Evolutionary conservation across 1,139 yeast species (phyloP), one percentile per base, ranked within the genome.

Genomic region (Blastobotrys aristatus): DNA sequence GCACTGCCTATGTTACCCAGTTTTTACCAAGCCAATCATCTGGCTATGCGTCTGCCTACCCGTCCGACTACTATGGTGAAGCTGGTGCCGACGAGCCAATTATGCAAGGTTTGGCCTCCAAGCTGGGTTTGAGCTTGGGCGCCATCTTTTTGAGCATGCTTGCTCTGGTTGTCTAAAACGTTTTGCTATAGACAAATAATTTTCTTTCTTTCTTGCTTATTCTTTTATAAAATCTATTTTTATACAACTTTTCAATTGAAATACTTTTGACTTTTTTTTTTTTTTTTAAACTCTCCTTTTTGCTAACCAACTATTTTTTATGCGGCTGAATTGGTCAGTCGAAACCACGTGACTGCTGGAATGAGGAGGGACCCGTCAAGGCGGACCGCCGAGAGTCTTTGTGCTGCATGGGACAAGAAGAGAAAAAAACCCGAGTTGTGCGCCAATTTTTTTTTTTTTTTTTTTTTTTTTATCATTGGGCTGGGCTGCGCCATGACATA

Each of bases 1-100:
- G n/a, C 24, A 39, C 29, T 31, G 43, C 34, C 2, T n/a, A 24
- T 20, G 29, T n/a, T 31, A 31, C 43, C 11, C 38, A 34, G n/a
- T 34, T 20, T 13, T 34, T 34, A 13, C 24, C 38, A 24, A 24
- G 8, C 27, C 27, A 18, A 16, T 7, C 37, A 8, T 7, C 17
- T 17, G 22, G 4, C 11, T 30, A 30, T 30, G 26, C 38, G n/a
- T 20, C 38, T 16, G 38, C 26, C 11, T 17, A 8, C 4, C 21
- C 24, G 24, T 16, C 38, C 7, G 11, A 21, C 4, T 8, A 20
- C 26, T 4, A 10, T 6, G 14, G 5, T 3, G n/a, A n/a, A 8
- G 22, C 24, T 13, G 38, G 24, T 20, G 10, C 8, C 2, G n/a
- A 20, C 10, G 16, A 17, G 24, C 38, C 38, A 34, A 17, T 34